A percentile compares a stretch with the other conserved stretches of the same genome.
phyloP scores from a whole-genome alignment of 1,139 yeast genomes.

The Meyerozyma carpophila region DNA sequence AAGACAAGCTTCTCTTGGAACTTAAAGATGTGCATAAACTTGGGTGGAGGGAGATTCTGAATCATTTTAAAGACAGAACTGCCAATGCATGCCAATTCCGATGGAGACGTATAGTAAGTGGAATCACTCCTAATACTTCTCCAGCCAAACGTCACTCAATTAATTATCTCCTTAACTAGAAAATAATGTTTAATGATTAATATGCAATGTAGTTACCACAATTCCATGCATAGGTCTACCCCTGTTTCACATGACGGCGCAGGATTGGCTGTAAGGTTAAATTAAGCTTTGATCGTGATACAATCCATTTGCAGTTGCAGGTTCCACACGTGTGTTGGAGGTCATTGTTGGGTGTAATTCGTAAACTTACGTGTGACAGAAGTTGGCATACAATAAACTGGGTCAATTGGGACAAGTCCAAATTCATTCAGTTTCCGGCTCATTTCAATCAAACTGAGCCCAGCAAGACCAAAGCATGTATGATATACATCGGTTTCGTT shows the following conservation, averaged over 20 bases:
- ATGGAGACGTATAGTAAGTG: conserved; percentile 60
- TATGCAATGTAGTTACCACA: not conserved
- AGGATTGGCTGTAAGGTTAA: not conserved
- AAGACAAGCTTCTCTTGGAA: conserved; percentile 32
- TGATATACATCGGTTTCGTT: conserved; percentile 92
- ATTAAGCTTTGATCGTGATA: not conserved
- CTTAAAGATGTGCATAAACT: conserved; percentile 37
- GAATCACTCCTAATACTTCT: conserved; percentile 12
- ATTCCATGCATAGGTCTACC: not conserved
- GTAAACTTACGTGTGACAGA: conserved; percentile 41
- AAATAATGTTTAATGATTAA: not conserved
- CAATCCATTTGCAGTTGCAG: not conserved
- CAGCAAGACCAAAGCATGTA: conserved; percentile 86
- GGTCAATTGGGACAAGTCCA: conserved; percentile 59
- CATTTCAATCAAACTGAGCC: conserved; percentile 57
- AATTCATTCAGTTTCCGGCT: conserved; percentile 34
- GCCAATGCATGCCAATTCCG: conserved; percentile 78
- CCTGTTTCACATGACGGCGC: not conserved
- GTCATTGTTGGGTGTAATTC: conserved; percentile 11
- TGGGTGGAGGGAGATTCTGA: conserved; percentile 43
- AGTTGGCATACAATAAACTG: conserved; percentile 79
- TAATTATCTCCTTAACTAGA: not conserved
- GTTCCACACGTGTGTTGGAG: not conserved
- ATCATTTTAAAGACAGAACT: conserved; percentile 38
- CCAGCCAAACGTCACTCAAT: not conserved